These are phyloP conservation scores for Bipolaris cookei DNA, from an alignment of 2,329 filamentous ascomycete genomes.

Conservation along the genomic window DNA sequence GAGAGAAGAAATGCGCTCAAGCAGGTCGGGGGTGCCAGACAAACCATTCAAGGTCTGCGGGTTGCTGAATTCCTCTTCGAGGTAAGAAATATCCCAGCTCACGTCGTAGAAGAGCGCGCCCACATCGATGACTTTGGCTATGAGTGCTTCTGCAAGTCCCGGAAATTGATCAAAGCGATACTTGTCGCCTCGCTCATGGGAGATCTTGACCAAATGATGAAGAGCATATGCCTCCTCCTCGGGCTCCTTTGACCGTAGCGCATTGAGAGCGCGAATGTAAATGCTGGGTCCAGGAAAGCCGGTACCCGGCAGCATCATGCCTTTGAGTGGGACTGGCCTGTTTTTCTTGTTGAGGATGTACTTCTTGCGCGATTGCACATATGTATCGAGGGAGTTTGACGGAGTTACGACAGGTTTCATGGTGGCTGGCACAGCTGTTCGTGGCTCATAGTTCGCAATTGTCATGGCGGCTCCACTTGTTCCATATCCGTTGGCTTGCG, in stretches of 20 bases:
- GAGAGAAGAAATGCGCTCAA: conserved; percentile 73
- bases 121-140: conserved; percentile 82
- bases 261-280: conserved; percentile 84
- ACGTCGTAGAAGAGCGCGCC: conserved; percentile 81
- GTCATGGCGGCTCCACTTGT: conserved; percentile 58
- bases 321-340: conserved; percentile 48
- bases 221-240: conserved; percentile 91
- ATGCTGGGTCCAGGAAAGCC: conserved; percentile 83
- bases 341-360: conserved; percentile 55
- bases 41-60: conserved; percentile 67
- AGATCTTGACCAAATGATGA: conserved; percentile 94
- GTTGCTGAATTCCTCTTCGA: conserved; percentile 57
- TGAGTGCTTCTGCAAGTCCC: conserved; percentile 83
- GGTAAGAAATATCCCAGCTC: conserved; percentile 77
- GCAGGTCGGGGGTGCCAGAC: conserved; percentile 71
- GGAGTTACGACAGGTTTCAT: conserved; percentile 78
- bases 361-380: conserved; percentile 64
- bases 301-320: conserved; percentile 67
- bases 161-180: conserved; percentile 94
- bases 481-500: conserved; percentile 52
- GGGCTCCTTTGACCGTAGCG: conserved; percentile 78
- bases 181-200: conserved; percentile 91
- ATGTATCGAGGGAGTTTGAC: conserved; percentile 73
- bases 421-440: conserved; percentile 66
- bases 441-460: conserved; percentile 73